phyloP scores from a whole-genome alignment of 306 rosid genomes.

The Sphenostylis stenocarpa region DNA sequence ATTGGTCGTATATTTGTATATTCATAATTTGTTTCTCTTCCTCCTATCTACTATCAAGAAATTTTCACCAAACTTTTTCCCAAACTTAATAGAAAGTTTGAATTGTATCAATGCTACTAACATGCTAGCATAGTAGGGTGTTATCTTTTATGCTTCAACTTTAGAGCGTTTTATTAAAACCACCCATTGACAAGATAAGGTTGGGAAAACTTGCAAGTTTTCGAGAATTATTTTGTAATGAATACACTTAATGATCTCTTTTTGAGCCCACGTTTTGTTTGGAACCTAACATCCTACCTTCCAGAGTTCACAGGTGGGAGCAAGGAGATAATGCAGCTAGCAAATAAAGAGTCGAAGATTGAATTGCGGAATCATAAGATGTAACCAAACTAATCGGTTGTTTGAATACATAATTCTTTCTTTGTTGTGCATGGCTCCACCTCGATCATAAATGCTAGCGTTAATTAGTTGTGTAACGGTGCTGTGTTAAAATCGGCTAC shows the following conservation, averaged over 20 bases:
- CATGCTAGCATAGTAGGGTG: background rate
- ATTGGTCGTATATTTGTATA: background rate
- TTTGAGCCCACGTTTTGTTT: background rate
- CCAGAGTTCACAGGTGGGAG: background rate
- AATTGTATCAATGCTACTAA: background rate
- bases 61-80: background rate
- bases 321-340: background rate
- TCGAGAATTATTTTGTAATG: background rate
- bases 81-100: background rate
- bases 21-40: background rate
- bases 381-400: conserved; percentile 1
- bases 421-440: background rate
- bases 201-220: background rate
- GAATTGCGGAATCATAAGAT: background rate
- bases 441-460: conserved; percentile 18
- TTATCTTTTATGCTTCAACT: background rate
- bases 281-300: background rate
- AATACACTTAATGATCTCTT: background rate
- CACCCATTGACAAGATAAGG: background rate
- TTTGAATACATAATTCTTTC: background rate
- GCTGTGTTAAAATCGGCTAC: background rate
- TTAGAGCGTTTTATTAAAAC: background rate
- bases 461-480: background rate
- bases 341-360: background rate
- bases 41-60: background rate